Evolutionary conservation across 2,329 filamentous ascomycete species (phyloP), one percentile per base, ranked within the genome.

Genomic region (Fonsecaea erecta): DNA sequence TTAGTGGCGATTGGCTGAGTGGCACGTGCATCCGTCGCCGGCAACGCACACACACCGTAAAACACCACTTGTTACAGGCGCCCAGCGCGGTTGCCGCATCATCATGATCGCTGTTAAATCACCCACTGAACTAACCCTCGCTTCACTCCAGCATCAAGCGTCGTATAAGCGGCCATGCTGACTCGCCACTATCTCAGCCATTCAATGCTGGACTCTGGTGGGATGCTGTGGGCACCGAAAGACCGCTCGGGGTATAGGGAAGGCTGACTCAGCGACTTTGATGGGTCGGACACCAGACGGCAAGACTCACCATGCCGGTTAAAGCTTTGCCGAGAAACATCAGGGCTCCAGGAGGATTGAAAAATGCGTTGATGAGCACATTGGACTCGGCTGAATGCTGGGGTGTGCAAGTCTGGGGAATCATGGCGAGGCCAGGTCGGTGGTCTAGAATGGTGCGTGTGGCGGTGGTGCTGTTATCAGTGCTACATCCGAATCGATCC

Each of bases 101-200:
- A 18, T 43, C n/a, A 6, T n/a, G 16, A 16, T 6, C 37, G 18
- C 18, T 43, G 9, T 43, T n/a, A 16, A 16, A 16, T 43, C 16
- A 18, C 37, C 43, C 43, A 11, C 26, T 21, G 11, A 24, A 12
- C 43, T 24, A 48, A 21, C 26, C 8, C 43, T 24, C 43, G 43
- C 43, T 48, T 26, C 43, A 11, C 43, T 9, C 43, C 43, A 16
- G 26, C 18, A 26, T 48, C 43, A 48, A 48, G 43, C 43, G 43
- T 48, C 43, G 43, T 48, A 48, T 48, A 48, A 11, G 43, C 43
- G 43, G 43, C 43, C 24, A 48, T 48, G 43, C 43, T 48, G 43
- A 48, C 43, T 48, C 43, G 43, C 43, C 43, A 24, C 43, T 48
- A 24, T 3, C 37, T n/a, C 37, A 4, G 37, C 14, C 37, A n/a